These are phyloP conservation scores for Zygosaccharomyces kombuchaensis DNA, from an alignment of 805 yeast species.

Conservation along the genomic window DNA sequence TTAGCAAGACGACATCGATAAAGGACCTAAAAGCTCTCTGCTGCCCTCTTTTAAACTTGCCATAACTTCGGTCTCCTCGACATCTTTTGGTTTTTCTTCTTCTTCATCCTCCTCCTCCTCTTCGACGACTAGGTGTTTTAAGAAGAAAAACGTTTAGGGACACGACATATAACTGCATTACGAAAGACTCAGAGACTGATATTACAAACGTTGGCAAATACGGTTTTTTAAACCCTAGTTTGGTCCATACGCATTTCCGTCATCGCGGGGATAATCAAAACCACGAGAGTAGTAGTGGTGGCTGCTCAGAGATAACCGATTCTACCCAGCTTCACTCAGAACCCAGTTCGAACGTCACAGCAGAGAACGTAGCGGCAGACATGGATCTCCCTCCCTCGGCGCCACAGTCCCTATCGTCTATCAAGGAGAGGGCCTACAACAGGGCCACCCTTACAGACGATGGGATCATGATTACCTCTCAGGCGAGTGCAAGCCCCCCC, in stretches of 20 bases:
- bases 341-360: slow-evolving; percentile 9
- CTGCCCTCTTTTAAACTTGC: neutral
- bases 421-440: slow-evolving; percentile 8
- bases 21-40: neutral
- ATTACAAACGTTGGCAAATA: neutral
- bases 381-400: slow-evolving; percentile 11
- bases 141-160: slow-evolving; percentile 1
- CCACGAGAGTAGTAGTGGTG: neutral
- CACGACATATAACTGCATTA: neutral
- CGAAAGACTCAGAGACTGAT: neutral
- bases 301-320: neutral
- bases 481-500: slow-evolving; percentile 10
- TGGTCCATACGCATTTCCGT: neutral
- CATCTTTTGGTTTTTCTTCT: neutral
- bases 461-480: slow-evolving; percentile 36
- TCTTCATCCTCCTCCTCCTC: neutral
- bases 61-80: neutral
- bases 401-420: slow-evolving; percentile 4
- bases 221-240: neutral
- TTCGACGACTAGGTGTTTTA: neutral
- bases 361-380: slow-evolving; percentile 12
- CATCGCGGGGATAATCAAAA: neutral
- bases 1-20: neutral
- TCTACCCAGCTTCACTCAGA: slow-evolving; percentile 8
- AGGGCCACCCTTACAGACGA: slow-evolving; percentile 35